These are phyloP conservation scores for Wallemia mellicola DNA, from an alignment of 1,284 basidiomycete genomes.

Conservation along the genomic window DNA sequence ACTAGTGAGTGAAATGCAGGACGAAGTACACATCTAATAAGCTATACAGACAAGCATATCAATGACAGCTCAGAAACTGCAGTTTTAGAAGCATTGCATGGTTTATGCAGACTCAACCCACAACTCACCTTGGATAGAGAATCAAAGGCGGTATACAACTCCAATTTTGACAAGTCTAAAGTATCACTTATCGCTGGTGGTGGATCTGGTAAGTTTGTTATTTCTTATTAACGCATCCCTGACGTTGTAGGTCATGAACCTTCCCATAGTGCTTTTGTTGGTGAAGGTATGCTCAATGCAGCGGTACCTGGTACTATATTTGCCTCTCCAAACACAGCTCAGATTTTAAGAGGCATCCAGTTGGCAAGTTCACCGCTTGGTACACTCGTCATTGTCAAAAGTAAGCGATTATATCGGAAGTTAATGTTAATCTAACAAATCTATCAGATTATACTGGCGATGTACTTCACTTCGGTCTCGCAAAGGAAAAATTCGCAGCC, in stretches of 20 bases:
- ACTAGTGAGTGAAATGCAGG: not conserved
- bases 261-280: conserved; percentile 43
- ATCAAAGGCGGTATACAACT: conserved; percentile 21
- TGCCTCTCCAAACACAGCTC: conserved; percentile 55
- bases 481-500: conserved; percentile 53
- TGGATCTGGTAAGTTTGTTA: conserved; percentile 21
- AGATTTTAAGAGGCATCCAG: conserved; percentile 49
- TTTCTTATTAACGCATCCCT: not conserved
- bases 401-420: too few species aligned
- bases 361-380: conserved; percentile 16
- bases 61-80: conserved; percentile 34
- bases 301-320: conserved; percentile 68
- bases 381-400: conserved; percentile 46
- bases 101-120: conserved; percentile 39
- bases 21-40: not conserved
- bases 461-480: conserved; percentile 71
- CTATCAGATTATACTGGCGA: conserved; percentile 76
- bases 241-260: conserved; percentile 42
- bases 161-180: conserved; percentile 26
- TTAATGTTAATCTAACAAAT: too few species aligned
- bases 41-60: conserved; percentile 29
- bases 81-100: conserved; percentile 43
- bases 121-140: conserved; percentile 30
- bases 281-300: conserved; percentile 46
- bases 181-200: conserved; percentile 67